Percentiles rank a stretch among this genome's conserved stretches.
Evolutionary conservation across 2,329 filamentous ascomycete genomes (phyloP).

Genomic region (Fusarium acutatum): DNA sequence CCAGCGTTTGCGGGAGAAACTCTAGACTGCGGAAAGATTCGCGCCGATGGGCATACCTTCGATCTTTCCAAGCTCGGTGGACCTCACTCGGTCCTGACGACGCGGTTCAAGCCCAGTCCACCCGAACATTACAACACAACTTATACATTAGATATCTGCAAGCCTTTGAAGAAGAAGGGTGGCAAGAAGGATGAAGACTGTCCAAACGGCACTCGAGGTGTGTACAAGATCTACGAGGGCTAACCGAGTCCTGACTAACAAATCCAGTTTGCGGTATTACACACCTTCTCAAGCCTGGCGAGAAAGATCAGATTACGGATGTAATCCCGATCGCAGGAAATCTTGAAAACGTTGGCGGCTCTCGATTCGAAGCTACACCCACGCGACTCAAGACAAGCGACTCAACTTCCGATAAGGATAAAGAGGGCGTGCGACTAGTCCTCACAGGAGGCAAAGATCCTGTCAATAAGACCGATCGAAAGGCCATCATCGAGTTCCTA

Average conservation of each 20-base stretch:
- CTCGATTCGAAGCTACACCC: constrained; percentile 70
- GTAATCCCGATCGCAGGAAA: constrained; percentile 80
- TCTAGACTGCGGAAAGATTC: constrained; percentile 70
- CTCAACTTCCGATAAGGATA: constrained; percentile 69
- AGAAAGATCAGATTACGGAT: constrained; percentile 47
- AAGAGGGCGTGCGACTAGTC: constrained; percentile 76
- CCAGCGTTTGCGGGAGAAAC: constrained; percentile 55
- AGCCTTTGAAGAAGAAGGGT: constrained; percentile 68
- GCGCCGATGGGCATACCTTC: constrained; percentile 67
- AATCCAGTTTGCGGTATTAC: constrained; percentile 77
- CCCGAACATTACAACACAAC: constrained; percentile 72
- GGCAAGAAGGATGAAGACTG: constrained; percentile 69
- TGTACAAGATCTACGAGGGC: constrained; percentile 32
- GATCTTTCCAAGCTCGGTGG: constrained; percentile 71
- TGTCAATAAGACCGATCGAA: constrained; percentile 67
- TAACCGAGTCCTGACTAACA: constrained; percentile 6
- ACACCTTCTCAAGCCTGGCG: constrained; percentile 58
- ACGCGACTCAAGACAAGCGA: constrained; percentile 72
- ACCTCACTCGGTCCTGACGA: constrained; percentile 73
- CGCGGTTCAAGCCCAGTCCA: constrained; percentile 60
- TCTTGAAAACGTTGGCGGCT: constrained; percentile 66
- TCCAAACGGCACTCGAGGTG: constrained; percentile 74
- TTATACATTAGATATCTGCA: constrained; percentile 83
- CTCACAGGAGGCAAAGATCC: constrained; percentile 68
- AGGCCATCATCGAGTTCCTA: constrained; percentile 83